A percentile compares a stretch with the other conserved stretches of the same genome.
Evolutionary conservation across 106 monocot species (phyloP).

Genomic region (Dioscorea zingiberensis): DNA sequence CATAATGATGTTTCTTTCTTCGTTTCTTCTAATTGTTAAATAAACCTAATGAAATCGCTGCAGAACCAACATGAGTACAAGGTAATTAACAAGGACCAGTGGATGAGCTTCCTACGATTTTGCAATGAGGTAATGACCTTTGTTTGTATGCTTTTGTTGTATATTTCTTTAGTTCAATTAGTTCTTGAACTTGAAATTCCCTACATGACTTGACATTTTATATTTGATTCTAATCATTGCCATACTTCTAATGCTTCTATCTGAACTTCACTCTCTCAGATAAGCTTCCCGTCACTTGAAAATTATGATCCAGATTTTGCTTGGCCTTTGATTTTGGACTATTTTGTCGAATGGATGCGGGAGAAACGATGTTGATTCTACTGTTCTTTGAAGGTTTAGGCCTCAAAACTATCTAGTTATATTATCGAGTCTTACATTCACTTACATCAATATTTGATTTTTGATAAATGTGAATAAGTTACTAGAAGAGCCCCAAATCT

Average conservation of each 20-base stretch:
- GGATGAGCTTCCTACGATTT: conserved; percentile 76
- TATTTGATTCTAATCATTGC: not conserved
- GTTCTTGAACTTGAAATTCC: no score
- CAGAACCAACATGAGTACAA: conserved; percentile 90
- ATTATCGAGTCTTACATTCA: no score
- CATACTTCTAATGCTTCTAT: not conserved
- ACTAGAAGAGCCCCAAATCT: no score
- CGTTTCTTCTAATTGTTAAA: not conserved
- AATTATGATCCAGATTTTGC: conserved; percentile 77
- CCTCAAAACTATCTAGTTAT: no score
- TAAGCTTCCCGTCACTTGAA: conserved; percentile 76
- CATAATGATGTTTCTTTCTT: not conserved
- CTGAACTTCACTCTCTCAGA: conserved; percentile 26
- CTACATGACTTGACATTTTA: no score
- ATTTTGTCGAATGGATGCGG: conserved; percentile 90
- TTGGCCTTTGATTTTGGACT: conserved; percentile 96
- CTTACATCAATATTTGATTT: no score
- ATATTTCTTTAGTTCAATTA: no score
- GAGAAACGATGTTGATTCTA: not conserved
- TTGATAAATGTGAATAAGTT: no score
- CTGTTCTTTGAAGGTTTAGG: not conserved
- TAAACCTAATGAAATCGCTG: not conserved
- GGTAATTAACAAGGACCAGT: conserved; percentile 96
- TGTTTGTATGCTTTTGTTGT: no score
- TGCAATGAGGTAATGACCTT: conserved; percentile 79